Conservation (phyloP, 1,284 basidiomycete species). For the Porodaedalea pini region DNA sequence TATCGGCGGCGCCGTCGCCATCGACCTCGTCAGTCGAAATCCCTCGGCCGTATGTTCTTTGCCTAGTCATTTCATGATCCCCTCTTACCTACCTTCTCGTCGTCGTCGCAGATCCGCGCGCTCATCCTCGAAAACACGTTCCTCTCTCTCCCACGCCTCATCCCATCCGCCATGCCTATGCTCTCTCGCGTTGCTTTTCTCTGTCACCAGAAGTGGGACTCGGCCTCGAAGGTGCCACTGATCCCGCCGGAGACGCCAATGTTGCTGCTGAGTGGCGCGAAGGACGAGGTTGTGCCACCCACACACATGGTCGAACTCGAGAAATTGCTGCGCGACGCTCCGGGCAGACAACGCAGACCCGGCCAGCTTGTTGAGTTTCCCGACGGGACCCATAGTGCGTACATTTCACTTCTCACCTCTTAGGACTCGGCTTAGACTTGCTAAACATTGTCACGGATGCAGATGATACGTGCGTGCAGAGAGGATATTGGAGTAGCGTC, state of each 20-base stretch:
- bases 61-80: not conserved
- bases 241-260: conserved; percentile 74
- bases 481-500: conserved; percentile 64
- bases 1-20: conserved; percentile 93
- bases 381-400: conserved; percentile 68
- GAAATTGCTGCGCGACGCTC: conserved; percentile 43
- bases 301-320: conserved; percentile 76
- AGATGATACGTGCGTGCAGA: conserved; percentile 71
- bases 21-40: conserved; percentile 83
- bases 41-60: conserved; percentile 52
- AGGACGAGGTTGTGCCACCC: conserved; percentile 84
- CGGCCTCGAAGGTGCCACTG: conserved; percentile 61
- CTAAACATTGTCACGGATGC: not conserved
- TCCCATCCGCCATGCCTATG: conserved; percentile 79
- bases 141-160: conserved; percentile 72
- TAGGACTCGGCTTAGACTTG: conserved; percentile 2
- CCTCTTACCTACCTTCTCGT: conserved; percentile 1
- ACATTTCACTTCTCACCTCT: not conserved
- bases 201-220: conserved; percentile 91
- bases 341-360: conserved; percentile 40
- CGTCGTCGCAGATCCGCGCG: conserved; percentile 53
- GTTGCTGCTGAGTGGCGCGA: conserved; percentile 80
- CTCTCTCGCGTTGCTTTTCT: conserved; percentile 78
- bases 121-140: conserved; percentile 95
- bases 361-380: conserved; percentile 61